Conservation (phyloP, 805 yeast genomes). For the Wickerhamiella parazyma region DNA sequence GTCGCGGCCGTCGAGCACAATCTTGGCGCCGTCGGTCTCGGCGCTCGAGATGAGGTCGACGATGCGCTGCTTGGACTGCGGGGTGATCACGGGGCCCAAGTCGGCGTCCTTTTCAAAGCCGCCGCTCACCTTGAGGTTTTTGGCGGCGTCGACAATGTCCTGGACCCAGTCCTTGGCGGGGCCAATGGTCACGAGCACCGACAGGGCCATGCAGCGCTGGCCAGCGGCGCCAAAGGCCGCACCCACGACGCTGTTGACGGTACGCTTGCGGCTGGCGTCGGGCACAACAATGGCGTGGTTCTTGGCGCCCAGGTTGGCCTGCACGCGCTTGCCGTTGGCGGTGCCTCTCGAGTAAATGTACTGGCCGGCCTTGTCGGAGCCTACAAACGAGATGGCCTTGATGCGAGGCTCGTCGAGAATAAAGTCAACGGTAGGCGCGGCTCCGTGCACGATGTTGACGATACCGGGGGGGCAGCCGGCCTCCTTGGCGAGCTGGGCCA, state of each 20-base stretch:
- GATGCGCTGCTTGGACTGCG: constrained; percentile 41
- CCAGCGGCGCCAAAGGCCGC: constrained; percentile 81
- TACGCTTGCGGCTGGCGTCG: constrained; percentile 52
- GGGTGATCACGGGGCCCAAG: constrained; percentile 62
- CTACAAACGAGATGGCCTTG: constrained; percentile 67
- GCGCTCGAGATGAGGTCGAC: constrained; percentile 44
- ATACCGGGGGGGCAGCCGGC: constrained; percentile 71
- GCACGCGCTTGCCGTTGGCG: constrained; percentile 58
- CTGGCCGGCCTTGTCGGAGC: constrained; percentile 66
- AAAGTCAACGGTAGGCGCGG: constrained; percentile 57
- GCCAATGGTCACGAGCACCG: constrained; percentile 61
- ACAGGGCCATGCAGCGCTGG: constrained; percentile 71
- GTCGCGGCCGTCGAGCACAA: constrained; percentile 52
- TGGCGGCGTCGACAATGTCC: constrained; percentile 46
- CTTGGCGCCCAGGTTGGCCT: constrained; percentile 68
- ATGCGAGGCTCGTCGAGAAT: constrained; percentile 58
- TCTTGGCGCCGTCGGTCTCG: constrained; percentile 47
- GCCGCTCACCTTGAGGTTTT: constrained; percentile 42
- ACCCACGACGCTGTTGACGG: constrained; percentile 52
- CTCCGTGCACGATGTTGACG: constrained; percentile 59
- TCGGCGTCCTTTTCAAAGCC: constrained; percentile 53
- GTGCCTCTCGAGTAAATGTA: constrained; percentile 56
- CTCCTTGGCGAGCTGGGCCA: constrained; percentile 56
- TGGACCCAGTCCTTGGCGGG: constrained; percentile 47
- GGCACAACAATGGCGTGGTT: constrained; percentile 63